Percentiles rank a stretch among this genome's conserved stretches.
These are phyloP conservation scores for Penicillium digitatum DNA, from an alignment of 2,329 filamentous ascomycete species.

Conservation along the genomic window DNA sequence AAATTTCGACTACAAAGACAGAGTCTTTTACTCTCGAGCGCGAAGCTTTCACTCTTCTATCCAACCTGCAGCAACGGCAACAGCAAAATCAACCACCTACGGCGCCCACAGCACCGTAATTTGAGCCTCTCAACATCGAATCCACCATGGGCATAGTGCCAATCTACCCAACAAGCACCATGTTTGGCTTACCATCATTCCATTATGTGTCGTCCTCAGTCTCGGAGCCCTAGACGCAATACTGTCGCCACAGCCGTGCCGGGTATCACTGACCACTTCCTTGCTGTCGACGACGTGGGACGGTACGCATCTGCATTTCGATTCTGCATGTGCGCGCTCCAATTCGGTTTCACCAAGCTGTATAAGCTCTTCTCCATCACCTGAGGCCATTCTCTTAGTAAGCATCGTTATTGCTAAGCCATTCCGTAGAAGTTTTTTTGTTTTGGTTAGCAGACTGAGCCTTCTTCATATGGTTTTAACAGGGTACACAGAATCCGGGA, in stretches of 20 bases:
- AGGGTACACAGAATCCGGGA: too few species aligned
- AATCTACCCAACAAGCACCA: conserved; percentile 15
- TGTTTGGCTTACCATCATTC: conserved; percentile 20
- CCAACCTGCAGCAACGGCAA: background rate
- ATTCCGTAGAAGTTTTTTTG: too few species aligned
- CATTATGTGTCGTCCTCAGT: conserved; percentile 26
- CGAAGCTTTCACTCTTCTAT: background rate
- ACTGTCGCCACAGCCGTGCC: conserved; percentile 35
- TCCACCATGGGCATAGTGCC: background rate
- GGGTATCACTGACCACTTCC: conserved; percentile 30
- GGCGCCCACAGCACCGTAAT: background rate
- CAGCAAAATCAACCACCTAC: background rate
- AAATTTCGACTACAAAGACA: background rate
- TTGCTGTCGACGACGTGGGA: conserved; percentile 27
- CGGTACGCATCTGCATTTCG: conserved; percentile 29
- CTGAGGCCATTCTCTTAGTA: conserved; percentile 25
- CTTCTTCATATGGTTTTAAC: too few species aligned
- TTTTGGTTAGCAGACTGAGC: too few species aligned
- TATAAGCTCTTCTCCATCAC: conserved; percentile 35
- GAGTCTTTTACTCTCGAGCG: background rate
- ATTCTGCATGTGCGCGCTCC: conserved; percentile 21
- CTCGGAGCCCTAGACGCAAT: conserved; percentile 31
- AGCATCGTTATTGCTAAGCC: conserved; percentile 17
- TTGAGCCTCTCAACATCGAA: conserved; percentile 5
- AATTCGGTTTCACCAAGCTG: conserved; percentile 25